Conservation (phyloP, 208 protist species). For the Vickermania spadyakhi region DNA sequence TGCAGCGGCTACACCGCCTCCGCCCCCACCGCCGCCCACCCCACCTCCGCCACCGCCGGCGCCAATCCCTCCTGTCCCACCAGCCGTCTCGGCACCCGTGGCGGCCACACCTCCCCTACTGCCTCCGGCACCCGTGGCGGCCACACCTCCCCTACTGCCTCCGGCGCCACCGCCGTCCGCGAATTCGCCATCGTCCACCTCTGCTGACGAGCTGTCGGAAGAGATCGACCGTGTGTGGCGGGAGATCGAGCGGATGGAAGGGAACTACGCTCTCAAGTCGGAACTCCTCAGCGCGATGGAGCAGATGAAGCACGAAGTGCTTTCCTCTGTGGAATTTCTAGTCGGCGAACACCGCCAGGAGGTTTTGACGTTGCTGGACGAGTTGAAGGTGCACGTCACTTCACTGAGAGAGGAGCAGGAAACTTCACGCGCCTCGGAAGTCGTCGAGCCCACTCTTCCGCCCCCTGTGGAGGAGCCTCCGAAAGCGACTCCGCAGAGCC, state of each 20-base stretch:
- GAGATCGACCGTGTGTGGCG: not conserved
- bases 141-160: not conserved
- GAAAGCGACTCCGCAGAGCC: no score
- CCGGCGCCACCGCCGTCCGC: not conserved
- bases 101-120: not conserved
- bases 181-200: not conserved
- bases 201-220: not conserved
- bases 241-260: not conserved
- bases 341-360: not conserved
- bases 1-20: not conserved
- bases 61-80: not conserved
- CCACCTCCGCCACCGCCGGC: not conserved
- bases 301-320: not conserved
- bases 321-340: not conserved
- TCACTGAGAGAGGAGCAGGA: not conserved
- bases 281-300: not conserved
- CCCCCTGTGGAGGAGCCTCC: no score
- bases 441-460: no score
- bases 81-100: not conserved
- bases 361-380: not conserved
- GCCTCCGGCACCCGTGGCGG: not conserved
- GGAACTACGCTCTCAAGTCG: not conserved
- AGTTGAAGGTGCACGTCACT: not conserved
- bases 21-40: not conserved
- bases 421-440: no score